Conservation (phyloP, 2,329 filamentous ascomycete species). For the Alternaria longipes region DNA sequence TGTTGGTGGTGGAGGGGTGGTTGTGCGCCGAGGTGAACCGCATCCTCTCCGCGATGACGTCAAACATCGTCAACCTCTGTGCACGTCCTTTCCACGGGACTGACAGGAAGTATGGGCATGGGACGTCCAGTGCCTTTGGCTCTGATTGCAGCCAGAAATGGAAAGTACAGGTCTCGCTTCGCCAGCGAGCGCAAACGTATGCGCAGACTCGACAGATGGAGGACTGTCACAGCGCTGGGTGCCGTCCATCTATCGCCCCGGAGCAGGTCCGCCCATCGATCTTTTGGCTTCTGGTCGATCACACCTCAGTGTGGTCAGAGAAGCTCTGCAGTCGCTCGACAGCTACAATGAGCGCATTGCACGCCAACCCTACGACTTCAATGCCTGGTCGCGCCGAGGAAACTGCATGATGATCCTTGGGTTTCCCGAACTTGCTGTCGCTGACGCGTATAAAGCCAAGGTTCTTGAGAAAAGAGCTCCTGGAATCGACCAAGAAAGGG, state of each 20-base stretch:
- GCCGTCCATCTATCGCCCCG: not conserved
- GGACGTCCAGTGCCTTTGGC: not conserved
- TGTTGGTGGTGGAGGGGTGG: not conserved
- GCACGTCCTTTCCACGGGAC: not conserved
- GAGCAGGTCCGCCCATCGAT: not conserved
- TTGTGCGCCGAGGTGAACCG: not conserved
- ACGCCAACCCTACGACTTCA: not conserved
- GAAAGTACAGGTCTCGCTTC: not conserved
- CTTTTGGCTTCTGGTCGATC: too few species aligned
- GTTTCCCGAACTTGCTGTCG: constrained; percentile 44
- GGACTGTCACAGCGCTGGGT: not conserved
- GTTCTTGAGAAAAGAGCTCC: constrained; percentile 38
- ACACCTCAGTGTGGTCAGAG: not conserved
- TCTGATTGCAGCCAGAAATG: not conserved
- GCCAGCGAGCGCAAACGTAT: not conserved
- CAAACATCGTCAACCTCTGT: constrained; percentile 1
- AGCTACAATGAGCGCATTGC: not conserved
- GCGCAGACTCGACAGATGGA: not conserved
- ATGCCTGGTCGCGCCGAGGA: not conserved
- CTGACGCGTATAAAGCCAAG: constrained; percentile 43
- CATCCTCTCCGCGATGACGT: not conserved
- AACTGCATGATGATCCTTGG: constrained; percentile 13
- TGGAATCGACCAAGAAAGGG: not conserved
- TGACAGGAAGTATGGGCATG: not conserved
- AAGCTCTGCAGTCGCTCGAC: not conserved